phyloP scores from a whole-genome alignment of 257 asterid species.

The Petunia secreta region DNA sequence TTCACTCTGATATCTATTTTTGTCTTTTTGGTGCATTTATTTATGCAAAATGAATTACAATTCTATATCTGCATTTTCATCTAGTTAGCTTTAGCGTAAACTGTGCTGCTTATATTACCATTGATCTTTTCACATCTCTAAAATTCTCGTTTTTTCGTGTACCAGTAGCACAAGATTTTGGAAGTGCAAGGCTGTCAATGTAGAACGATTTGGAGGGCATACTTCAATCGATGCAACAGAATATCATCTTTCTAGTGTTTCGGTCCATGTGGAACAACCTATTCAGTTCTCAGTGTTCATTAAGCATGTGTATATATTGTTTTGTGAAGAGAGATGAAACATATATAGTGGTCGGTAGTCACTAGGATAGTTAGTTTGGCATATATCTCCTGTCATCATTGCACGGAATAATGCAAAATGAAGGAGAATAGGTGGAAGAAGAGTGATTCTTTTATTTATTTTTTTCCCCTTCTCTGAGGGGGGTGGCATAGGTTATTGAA shows the following conservation, averaged over 20 bases:
- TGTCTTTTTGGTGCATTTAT: background rate
- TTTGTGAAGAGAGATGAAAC: background rate
- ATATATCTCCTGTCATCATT: background rate
- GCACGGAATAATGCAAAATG: too few species aligned
- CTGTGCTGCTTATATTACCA: slow-evolving; percentile 5
- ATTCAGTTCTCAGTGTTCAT: background rate
- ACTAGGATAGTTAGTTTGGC: background rate
- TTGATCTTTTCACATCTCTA: background rate
- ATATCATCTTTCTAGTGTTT: background rate
- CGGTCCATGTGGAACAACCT: background rate
- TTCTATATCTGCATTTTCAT: background rate
- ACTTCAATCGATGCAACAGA: background rate
- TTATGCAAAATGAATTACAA: background rate
- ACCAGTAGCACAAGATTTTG: slow-evolving; percentile 4
- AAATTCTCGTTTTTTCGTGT: background rate
- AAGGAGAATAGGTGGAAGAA: too few species aligned
- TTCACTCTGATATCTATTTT: background rate
- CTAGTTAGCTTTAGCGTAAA: background rate
- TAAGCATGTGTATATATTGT: background rate
- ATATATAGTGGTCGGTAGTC: background rate
- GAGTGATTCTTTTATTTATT: background rate
- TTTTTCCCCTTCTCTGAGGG: background rate
- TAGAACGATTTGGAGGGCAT: slow-evolving; percentile 12
- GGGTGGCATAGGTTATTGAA: background rate
- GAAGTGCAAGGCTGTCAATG: slow-evolving; percentile 5